Evolutionary conservation across 2,329 filamentous ascomycete genomes (phyloP), one percentile per base, ranked within the genome.

Genomic region (Cytospora piceae): DNA sequence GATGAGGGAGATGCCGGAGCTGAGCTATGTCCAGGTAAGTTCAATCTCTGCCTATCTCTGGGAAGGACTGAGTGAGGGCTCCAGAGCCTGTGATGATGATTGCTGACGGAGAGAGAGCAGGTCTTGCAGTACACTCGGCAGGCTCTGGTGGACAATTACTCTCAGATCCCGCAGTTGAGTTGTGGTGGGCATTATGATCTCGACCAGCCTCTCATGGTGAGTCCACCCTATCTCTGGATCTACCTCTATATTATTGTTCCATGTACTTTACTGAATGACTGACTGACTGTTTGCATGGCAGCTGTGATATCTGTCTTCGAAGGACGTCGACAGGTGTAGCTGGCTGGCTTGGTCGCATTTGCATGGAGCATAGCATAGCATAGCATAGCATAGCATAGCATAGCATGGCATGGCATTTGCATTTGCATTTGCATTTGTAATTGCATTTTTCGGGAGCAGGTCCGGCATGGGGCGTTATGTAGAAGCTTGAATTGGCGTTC

Each of bases 21-120:
- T 74, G 63, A 74, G 72, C 11, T 78, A 77, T 55, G 65, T 76
- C 31, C 70, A 76, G 32, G 74, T 76, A 58, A 29, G 63, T 63
- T 9, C 14, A 12, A 17, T 11, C 29, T 24, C 15, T n/a, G 9
- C 17, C 15, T 29, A 32, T 17, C 5, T 31, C 5, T 68, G 15
- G 5, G 27, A 29, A 4, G 22, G 17, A 22, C 5, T 2, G 5
- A 27, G 58, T 12, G 32, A 29, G 1, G 1, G n/a, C 12, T 9
- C 17, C 39, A n/a, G 17, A 42, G 20, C 39, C 17, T 4, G 9
- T 14, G 22, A 15, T 49, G 7, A 32, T 53, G 56, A 9, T 42
- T 34, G 37, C 60, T 46, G 59, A 70, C 58, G 34, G 24, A 22
- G 52, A 22, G 34, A 37, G 34, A n/a, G 55, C 64, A 70, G 71